A percentile compares a stretch with the other conserved stretches of the same genome.
Conservation (phyloP, 331 rosid species). For the Ulmus americana region DNA sequence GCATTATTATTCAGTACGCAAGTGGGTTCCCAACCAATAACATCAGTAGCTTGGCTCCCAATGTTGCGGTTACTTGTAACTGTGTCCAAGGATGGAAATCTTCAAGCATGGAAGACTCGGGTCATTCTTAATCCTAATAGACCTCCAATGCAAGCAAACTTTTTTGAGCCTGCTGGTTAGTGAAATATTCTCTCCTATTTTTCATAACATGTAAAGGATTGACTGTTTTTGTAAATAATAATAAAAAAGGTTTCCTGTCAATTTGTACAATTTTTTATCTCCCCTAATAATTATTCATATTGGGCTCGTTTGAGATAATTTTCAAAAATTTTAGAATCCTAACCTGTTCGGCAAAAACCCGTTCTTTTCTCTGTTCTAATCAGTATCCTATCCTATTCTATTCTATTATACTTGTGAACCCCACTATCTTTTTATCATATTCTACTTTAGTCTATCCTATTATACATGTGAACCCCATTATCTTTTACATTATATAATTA, state of each 20-base stretch:
- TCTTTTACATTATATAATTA: too few relatives aligned
- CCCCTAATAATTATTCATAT: not conserved
- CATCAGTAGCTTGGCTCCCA: conserved; percentile 89
- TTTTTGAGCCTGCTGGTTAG: conserved; percentile 92
- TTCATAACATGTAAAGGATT: not conserved
- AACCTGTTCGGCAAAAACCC: too few relatives aligned
- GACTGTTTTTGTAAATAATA: not conserved
- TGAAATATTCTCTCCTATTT: conserved; percentile 14
- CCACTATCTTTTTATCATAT: too few relatives aligned
- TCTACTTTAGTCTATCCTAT: too few relatives aligned
- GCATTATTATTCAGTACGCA: conserved; percentile 64
- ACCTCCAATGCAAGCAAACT: conserved; percentile 79
- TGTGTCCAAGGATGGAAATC: conserved; percentile 77
- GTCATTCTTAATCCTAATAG: conserved; percentile 64
- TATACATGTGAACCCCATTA: too few relatives aligned
- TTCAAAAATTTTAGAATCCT: too few relatives aligned
- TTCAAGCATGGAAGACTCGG: conserved; percentile 95
- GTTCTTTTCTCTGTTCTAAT: too few relatives aligned
- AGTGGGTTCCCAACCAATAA: conserved; percentile 90
- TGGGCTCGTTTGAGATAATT: too few relatives aligned
- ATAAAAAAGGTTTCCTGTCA: not conserved
- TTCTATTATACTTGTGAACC: too few relatives aligned
- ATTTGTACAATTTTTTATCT: not conserved
- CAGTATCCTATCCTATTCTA: too few relatives aligned
- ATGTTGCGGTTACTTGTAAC: conserved; percentile 78